These are phyloP conservation scores for Gloeostereum incarnatum DNA, from an alignment of 768 basidiomycete genomes.

Conservation along the genomic window DNA sequence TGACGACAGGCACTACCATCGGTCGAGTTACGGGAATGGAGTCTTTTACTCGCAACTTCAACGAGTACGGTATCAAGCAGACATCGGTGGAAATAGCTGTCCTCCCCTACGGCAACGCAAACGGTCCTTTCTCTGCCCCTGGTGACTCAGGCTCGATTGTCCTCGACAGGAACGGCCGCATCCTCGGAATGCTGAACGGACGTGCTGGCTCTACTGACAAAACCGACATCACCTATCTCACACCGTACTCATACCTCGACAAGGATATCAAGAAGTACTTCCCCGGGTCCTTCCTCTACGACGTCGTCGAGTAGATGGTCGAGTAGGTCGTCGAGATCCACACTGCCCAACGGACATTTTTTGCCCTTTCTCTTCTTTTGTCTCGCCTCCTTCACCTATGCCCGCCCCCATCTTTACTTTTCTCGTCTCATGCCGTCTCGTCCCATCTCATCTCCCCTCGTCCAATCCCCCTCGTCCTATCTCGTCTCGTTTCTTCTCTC, in stretches of 20 bases:
- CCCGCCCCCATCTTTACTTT: too few relatives aligned
- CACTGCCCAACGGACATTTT: too few relatives aligned
- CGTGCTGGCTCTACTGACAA: slow-evolving; percentile 14
- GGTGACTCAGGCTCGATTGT: slow-evolving; percentile 24
- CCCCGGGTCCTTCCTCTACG: slow-evolving; percentile 22
- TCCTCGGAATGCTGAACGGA: slow-evolving; percentile 21
- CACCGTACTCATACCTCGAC: slow-evolving; percentile 19
- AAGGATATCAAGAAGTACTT: slow-evolving; percentile 19
- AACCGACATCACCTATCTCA: slow-evolving; percentile 20
- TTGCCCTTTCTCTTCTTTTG: too few relatives aligned
- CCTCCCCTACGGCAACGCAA: slow-evolving; percentile 11
- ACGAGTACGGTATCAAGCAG: slow-evolving; percentile 4
- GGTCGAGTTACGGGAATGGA: slow-evolving; percentile 17
- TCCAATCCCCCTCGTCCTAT: not conserved
- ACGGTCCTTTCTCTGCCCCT: slow-evolving; percentile 16
- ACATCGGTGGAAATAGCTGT: slow-evolving; percentile 17
- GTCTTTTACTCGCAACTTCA: slow-evolving; percentile 16
- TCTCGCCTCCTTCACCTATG: too few relatives aligned
- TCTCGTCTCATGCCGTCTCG: too few relatives aligned
- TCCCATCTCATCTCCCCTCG: too few relatives aligned
- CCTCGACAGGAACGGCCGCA: slow-evolving; percentile 15
- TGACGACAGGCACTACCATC: slow-evolving; percentile 16
- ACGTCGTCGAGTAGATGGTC: slow-evolving; percentile 11
- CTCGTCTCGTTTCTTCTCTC: slow-evolving; percentile 2
- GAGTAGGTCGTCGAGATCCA: slow-evolving; percentile 1